Evolutionary conservation across 345 rosid species (phyloP), one percentile per base, ranked within the genome.

Genomic region (Citrus glauca): DNA sequence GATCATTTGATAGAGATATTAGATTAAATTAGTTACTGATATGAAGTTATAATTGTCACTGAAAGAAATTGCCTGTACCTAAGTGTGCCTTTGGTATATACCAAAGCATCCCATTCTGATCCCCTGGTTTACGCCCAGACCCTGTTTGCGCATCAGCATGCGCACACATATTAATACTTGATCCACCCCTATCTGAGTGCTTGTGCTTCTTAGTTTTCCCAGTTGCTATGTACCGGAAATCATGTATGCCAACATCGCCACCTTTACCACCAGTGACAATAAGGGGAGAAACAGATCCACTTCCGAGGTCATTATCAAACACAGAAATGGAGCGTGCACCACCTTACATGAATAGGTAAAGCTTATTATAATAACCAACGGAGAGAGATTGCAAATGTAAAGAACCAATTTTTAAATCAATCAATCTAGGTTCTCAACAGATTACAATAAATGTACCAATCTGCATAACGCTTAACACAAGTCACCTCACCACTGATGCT

Each of bases 101-200:
- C 98, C 98, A 95, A 68, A 95, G 92, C 98, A 95, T 95, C 79
- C 98, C 98, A 45, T 88, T 90, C 83, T 89, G 94, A 55, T 88
- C 89, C n/a, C 82, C 83, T 17, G 81, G 66, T 77, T 86, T 89
- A 66, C 75, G 73, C 69, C 66, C 82, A 27, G 28, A 65, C 68
- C 83, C 89, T 24, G 84, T 48, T n/a, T 62, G 85, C 63, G 3
- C 68, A 40, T 84, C 81, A 30, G 84, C 35, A 79, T 56, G 82
- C 5, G 86, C 82, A 66, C 88, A 79, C 66, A 79, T 61, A 69
- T 72, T 87, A 77, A 64, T 77, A 73, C 73, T 79, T 22, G 77
- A 77, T 81, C 82, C 89, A 67, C 81, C 74, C 69, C 77, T 77
- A 50, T 82, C 93, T 55, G 61, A 81, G 79, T 82, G 84, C 81